These are phyloP conservation scores for Xylaria sp. DNA, from an alignment of 2,329 filamentous ascomycete genomes.

Conservation along the genomic window DNA sequence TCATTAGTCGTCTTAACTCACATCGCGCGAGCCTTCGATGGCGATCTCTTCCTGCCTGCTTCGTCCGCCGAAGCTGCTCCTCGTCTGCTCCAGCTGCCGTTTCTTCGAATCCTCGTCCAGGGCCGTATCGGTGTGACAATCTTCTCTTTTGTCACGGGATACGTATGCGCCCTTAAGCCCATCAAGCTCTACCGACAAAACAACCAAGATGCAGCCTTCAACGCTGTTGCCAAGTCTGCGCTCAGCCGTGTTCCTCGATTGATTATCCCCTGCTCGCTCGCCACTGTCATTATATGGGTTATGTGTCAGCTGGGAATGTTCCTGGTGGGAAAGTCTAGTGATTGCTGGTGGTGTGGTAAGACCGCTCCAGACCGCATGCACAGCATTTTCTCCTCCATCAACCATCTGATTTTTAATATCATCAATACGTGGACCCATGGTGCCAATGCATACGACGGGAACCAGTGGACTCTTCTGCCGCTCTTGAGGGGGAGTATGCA, in stretches of 20 bases:
- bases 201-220: constrained; percentile 64
- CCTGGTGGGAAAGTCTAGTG: constrained; percentile 64
- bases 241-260: constrained; percentile 69
- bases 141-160: constrained; percentile 73
- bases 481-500: constrained; percentile 65
- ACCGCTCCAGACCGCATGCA: constrained; percentile 58
- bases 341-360: constrained; percentile 68
- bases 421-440: constrained; percentile 63
- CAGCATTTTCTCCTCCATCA: constrained; percentile 56
- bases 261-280: constrained; percentile 66
- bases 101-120: constrained; percentile 68
- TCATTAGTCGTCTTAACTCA: constrained; percentile 66
- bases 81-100: constrained; percentile 66
- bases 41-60: constrained; percentile 61
- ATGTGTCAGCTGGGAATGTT: constrained; percentile 67
- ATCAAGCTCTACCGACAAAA: constrained; percentile 66
- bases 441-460: constrained; percentile 65
- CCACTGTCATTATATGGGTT: constrained; percentile 66
- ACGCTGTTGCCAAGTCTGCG: constrained; percentile 65
- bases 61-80: constrained; percentile 58
- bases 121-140: constrained; percentile 74
- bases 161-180: constrained; percentile 72
- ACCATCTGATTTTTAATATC: constrained; percentile 58
- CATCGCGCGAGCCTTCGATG: constrained; percentile 63
- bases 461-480: constrained; percentile 69